Evolutionary conservation across 2,329 filamentous ascomycete genomes (phyloP).

Genomic region (Epichloe gansuensis): DNA sequence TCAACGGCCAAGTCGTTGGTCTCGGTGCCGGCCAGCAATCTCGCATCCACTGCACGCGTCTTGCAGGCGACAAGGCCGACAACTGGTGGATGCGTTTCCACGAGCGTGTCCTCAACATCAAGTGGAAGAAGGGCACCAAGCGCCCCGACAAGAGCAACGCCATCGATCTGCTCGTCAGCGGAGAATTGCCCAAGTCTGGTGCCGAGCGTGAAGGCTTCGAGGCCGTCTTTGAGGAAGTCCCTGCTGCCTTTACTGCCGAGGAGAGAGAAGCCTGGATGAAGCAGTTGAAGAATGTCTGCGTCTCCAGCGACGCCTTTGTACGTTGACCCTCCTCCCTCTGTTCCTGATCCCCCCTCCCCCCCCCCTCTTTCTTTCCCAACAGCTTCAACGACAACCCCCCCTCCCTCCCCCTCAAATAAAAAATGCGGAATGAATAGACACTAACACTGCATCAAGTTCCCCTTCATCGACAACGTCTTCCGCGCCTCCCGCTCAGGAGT

Average conservation of each 20-base stretch:
- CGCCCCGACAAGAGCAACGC: conserved; percentile 95
- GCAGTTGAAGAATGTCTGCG: conserved; percentile 69
- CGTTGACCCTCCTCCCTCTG: conserved; percentile 25
- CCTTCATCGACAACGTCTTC: conserved; percentile 97
- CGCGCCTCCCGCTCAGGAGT: conserved; percentile 75
- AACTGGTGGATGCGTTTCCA: conserved; percentile 99
- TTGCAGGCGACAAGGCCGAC: conserved; percentile 95
- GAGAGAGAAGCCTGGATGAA: conserved; percentile 79
- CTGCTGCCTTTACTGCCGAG: conserved; percentile 64
- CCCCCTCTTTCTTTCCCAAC: not conserved
- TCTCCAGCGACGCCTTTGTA: conserved; percentile 93
- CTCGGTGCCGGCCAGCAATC: conserved; percentile 95
- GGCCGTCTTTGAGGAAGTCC: conserved; percentile 79
- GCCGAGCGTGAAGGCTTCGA: conserved; percentile 81
- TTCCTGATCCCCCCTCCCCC: not conserved
- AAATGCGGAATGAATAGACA: not conserved
- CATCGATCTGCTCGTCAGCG: conserved; percentile 88
- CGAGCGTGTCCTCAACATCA: conserved; percentile 70
- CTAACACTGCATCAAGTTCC: conserved; percentile 49
- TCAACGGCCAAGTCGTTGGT: conserved; percentile 86
- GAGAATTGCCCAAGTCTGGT: conserved; percentile 71
- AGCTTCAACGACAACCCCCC: no score
- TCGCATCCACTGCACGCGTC: conserved; percentile 93
- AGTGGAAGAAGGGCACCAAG: conserved; percentile 98
- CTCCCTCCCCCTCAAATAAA: no score